Conservation (phyloP, 1,284 basidiomycete genomes). For the Cryptococcus floricola region DNA sequence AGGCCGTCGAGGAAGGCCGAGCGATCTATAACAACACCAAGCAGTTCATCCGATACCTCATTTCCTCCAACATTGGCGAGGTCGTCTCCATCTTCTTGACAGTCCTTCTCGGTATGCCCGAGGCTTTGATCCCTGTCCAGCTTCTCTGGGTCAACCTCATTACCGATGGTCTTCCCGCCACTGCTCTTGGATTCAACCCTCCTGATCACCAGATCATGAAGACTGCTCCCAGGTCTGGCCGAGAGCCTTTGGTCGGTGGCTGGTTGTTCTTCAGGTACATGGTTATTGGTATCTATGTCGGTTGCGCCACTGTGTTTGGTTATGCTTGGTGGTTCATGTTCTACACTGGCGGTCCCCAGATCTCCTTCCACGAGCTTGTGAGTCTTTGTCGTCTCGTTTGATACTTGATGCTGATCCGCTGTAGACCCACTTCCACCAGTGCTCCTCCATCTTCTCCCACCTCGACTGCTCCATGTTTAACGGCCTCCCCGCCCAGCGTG, state of each 20-base stretch:
- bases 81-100: slow-evolving; percentile 98
- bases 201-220: slow-evolving; percentile 95
- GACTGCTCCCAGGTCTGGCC: slow-evolving; percentile 78
- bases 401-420: background rate
- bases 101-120: slow-evolving; percentile 95
- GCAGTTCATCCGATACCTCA: slow-evolving; percentile 65
- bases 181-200: slow-evolving; percentile 97
- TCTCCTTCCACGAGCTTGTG: slow-evolving; percentile 86
- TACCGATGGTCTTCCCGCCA: slow-evolving; percentile 86
- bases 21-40: slow-evolving; percentile 99
- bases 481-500: slow-evolving; percentile 74
- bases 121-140: slow-evolving; percentile 96
- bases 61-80: slow-evolving; percentile 97
- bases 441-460: slow-evolving; percentile 71
- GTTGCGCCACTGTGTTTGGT: slow-evolving; percentile 89
- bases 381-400: slow-evolving; percentile 42
- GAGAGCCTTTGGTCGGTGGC: slow-evolving; percentile 82
- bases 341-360: slow-evolving; percentile 85
- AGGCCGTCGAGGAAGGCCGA: slow-evolving; percentile 93
- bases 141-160: slow-evolving; percentile 95
- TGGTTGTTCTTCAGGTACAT: slow-evolving; percentile 97
- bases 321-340: slow-evolving; percentile 99
- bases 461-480: slow-evolving; percentile 94
- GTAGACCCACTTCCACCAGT: slow-evolving; percentile 93
- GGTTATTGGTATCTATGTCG: slow-evolving; percentile 89